Evolutionary conservation across 257 asterid species (phyloP).

Genomic region (Solanum lycopersicoides): DNA sequence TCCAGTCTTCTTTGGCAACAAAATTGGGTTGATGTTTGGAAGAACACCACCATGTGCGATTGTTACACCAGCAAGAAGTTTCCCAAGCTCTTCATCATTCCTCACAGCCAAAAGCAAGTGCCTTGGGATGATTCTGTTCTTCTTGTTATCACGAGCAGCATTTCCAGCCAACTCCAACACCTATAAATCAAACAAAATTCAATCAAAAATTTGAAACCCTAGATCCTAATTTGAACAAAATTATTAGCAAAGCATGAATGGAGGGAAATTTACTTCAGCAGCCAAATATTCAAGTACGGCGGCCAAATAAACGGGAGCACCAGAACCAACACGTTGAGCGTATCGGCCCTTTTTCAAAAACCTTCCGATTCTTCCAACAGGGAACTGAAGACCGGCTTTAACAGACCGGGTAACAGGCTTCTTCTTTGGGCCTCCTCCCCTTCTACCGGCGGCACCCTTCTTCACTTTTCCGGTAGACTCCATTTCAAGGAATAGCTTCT

Average conservation of each 20-base stretch:
- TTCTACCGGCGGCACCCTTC: conserved; percentile 38
- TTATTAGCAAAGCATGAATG: not conserved
- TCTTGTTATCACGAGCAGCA: conserved; percentile 17
- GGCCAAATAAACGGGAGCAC: conserved; percentile 34
- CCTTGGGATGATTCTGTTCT: conserved; percentile 7
- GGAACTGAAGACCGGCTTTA: conserved; percentile 36
- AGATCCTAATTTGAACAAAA: not conserved
- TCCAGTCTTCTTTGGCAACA: conserved; percentile 9
- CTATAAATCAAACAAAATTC: not conserved
- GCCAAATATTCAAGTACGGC: conserved; percentile 37
- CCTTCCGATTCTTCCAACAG: conserved; percentile 38
- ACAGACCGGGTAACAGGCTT: conserved; percentile 26
- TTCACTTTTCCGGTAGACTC: conserved; percentile 17
- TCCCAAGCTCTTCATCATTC: conserved; percentile 17
- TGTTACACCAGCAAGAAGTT: conserved; percentile 11
- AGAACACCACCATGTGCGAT: conserved; percentile 19
- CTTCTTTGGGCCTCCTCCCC: conserved; percentile 35
- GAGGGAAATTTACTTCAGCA: conserved; percentile 16
- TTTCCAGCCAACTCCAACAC: conserved; percentile 20
- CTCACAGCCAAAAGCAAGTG: conserved; percentile 13
- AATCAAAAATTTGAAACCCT: not conserved
- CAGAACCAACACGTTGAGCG: conserved; percentile 26
- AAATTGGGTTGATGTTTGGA: conserved; percentile 14
- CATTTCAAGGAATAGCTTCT: not conserved
- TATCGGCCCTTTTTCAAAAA: conserved; percentile 29